Base-by-base conservation (phyloP, 257 asterid genomes). In the Primulina tabacum region DNA sequence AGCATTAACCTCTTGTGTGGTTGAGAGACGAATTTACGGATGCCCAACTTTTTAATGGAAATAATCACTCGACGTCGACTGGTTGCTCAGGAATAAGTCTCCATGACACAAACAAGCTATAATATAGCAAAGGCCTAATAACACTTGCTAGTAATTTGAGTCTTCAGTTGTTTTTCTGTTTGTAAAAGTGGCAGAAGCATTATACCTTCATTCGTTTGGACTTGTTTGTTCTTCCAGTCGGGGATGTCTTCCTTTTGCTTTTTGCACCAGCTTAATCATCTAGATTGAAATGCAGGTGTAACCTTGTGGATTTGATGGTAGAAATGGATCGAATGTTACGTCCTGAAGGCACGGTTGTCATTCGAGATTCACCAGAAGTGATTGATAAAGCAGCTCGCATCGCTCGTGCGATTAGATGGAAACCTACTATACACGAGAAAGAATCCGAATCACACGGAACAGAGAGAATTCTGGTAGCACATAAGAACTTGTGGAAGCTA, bases 251-350 rank as follows among this genome's bases (percentile, higher is more conserved):
- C 55, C 14, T 12, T 28, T 5, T 52, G 32, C 53, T 43, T 12
- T 28, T 5, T 52, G 32, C 53, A 18, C 21, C 12, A 35, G 35
- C 40, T 26, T 40, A 62, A 75, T 67, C 52, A 68, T 14, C 55
- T 43, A 58, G 16, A 18, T 52, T 20, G 32, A 1, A 30, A 63
- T 83, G 81, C 88, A 92, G 98, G 90, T 93, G 99, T 71, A 90
- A 78, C 79, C 85, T 90, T n/a, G 96, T 89, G 71, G 99, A 90
- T 84, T 75, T 93, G 75, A 87, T 93, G 92, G 92, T 86, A 77
- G 99, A 93, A 82, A 90, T 93, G 0, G 99, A 93, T 68, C 83
- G 99, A 79, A 87, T 90, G 35, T 68, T 93, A 78, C 96, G 99
- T 4, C 97, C 99, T 5, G 95, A 89, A 81, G 99, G 97, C 76